Percentiles rank a stretch among this genome's conserved stretches.
These are phyloP conservation scores for Rhynchospora tenuis DNA, from an alignment of 176 grass and related monocot genomes.

Conservation along the genomic window DNA sequence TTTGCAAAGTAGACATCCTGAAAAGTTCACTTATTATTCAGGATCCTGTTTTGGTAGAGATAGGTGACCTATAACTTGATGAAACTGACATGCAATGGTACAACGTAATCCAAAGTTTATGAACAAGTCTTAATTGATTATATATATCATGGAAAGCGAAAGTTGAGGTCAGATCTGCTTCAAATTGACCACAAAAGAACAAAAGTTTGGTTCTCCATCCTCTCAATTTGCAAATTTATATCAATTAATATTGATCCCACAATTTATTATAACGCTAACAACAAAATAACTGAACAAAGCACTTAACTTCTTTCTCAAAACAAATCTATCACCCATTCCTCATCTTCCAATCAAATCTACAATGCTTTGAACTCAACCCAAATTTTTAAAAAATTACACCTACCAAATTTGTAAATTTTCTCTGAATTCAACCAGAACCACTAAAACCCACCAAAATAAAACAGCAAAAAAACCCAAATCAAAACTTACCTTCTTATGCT, in stretches of 20 bases:
- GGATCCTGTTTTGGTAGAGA: background rate
- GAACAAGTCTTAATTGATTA: background rate
- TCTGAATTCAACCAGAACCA: background rate
- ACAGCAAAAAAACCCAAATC: background rate
- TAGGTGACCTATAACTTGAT: background rate
- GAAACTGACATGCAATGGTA: slow-evolving; percentile 5
- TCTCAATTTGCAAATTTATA: background rate
- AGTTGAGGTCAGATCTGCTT: background rate
- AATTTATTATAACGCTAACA: background rate
- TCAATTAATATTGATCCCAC: background rate
- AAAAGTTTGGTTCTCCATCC: background rate
- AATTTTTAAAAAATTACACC: background rate
- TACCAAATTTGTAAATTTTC: background rate
- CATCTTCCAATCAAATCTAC: background rate
- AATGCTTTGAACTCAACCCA: background rate
- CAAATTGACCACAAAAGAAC: background rate
- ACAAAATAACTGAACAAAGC: background rate
- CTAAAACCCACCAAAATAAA: background rate
- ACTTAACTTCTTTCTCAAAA: background rate
- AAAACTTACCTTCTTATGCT: slow-evolving; percentile 55
- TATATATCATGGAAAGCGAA: background rate
- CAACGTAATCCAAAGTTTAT: background rate
- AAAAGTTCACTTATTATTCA: too few relatives aligned
- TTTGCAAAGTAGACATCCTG: too few relatives aligned
- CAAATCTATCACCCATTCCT: background rate